These are phyloP conservation scores for Volvariella surrecta DNA, from an alignment of 1,284 basidiomycete genomes.

Conservation along the genomic window DNA sequence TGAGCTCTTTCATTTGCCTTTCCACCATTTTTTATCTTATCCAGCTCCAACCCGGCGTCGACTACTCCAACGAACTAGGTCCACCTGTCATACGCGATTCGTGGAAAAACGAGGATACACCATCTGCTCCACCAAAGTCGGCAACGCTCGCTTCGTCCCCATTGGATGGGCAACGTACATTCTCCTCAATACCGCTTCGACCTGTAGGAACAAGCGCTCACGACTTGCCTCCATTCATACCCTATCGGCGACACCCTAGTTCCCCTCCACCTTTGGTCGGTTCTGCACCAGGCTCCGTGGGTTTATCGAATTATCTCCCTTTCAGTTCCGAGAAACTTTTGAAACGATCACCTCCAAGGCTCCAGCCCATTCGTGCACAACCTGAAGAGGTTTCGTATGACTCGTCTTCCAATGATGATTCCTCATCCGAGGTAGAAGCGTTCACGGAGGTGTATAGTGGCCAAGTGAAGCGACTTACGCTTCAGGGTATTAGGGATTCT, in stretches of 20 bases:
- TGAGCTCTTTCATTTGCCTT: conserved; percentile 1
- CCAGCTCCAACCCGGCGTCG: conserved; percentile 61
- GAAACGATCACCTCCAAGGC: not conserved
- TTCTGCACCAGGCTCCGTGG: not conserved
- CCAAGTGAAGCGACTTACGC: conserved; percentile 19
- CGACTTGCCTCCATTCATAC: too few relatives aligned
- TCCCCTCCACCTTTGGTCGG: not conserved
- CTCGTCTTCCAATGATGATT: conserved; percentile 10
- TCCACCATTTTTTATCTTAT: conserved; percentile 5
- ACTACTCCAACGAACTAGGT: conserved; percentile 63
- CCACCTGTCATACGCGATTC: conserved; percentile 62
- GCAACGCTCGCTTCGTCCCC: conserved; percentile 5
- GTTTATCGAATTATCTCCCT: not conserved
- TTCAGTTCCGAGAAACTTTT: not conserved
- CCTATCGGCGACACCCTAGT: too few relatives aligned
- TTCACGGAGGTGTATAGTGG: conserved; percentile 25
- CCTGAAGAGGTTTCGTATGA: conserved; percentile 4
- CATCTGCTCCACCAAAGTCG: conserved; percentile 1
- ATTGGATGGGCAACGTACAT: not conserved
- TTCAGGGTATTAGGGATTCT: conserved; percentile 20
- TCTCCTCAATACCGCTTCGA: not conserved
- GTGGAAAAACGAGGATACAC: conserved; percentile 45
- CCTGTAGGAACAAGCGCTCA: not conserved
- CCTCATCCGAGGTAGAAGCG: conserved; percentile 28
- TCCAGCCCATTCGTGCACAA: not conserved